Conservation (phyloP, 192 early-diverging fungal genomes). For the Coemansia sp. region DNA sequence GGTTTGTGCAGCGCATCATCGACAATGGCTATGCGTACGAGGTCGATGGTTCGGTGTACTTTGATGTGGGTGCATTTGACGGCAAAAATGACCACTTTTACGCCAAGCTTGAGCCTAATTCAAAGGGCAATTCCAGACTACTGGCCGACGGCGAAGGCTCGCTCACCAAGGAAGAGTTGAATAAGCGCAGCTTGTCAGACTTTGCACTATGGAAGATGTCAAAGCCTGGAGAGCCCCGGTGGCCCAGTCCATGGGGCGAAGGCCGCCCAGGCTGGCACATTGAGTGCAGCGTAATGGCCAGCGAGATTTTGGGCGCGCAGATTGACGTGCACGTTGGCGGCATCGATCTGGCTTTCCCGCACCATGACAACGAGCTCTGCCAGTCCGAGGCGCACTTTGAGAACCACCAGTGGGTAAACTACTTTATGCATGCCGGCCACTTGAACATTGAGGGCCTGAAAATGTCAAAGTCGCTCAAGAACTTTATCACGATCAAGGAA, state of each 20-base stretch:
- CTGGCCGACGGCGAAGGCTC: constrained; percentile 89
- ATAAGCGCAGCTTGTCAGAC: constrained; percentile 74
- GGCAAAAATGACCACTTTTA: constrained; percentile 83
- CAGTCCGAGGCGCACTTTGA: constrained; percentile 92
- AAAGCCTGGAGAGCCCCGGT: constrained; percentile 91
- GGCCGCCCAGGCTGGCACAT: constrained; percentile 99
- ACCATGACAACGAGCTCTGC: constrained; percentile 98
- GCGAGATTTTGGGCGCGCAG: constrained; percentile 79
- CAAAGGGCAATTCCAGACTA: constrained; percentile 75
- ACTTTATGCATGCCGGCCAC: constrained; percentile 97
- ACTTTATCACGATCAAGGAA: constrained; percentile 94
- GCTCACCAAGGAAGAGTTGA: constrained; percentile 63
- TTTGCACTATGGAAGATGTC: constrained; percentile 97
- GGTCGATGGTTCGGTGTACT: constrained; percentile 80
- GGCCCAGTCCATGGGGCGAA: constrained; percentile 89
- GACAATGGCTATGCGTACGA: constrained; percentile 96
- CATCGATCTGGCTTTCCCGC: constrained; percentile 94
- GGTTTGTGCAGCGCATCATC: constrained; percentile 85
- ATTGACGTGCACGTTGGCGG: constrained; percentile 98
- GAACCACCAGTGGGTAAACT: constrained; percentile 97
- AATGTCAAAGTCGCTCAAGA: constrained; percentile 99
- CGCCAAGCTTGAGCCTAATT: constrained; percentile 91
- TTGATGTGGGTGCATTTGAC: constrained; percentile 85
- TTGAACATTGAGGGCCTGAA: constrained; percentile 93
- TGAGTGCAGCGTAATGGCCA: constrained; percentile 99